Conservation (phyloP, 2,329 filamentous ascomycete genomes). For the Colletotrichum chrysophilum region DNA sequence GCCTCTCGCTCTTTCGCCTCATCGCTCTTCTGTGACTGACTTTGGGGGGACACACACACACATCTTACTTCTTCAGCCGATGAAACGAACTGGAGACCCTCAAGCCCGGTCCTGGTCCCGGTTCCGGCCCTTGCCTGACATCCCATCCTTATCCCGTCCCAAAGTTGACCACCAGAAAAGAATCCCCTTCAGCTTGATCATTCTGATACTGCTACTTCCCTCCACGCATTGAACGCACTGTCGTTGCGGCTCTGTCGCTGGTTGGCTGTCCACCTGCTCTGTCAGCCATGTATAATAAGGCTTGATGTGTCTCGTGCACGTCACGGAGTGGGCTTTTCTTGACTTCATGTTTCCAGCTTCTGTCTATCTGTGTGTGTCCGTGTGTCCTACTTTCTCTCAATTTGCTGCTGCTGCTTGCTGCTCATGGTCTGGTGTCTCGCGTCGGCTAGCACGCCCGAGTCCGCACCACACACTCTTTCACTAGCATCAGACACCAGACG, state of each 20-base stretch:
- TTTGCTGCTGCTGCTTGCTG: not conserved
- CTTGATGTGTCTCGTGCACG: slow-evolving; percentile 16
- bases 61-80: not conserved
- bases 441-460: not conserved
- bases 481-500: not conserved
- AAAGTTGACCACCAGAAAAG: not conserved
- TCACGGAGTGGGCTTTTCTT: slow-evolving; percentile 1
- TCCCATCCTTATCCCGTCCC: slow-evolving; percentile 3
- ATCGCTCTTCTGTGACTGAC: not conserved
- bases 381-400: not conserved
- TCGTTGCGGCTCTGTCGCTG: not conserved
- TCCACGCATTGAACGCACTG: slow-evolving; percentile 6
- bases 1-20: not conserved
- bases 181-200: not conserved
- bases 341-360: not conserved
- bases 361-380: not conserved
- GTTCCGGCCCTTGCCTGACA: slow-evolving; percentile 1
- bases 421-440: not conserved
- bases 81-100: slow-evolving; percentile 16
- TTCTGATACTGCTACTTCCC: not conserved
- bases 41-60: not conserved
- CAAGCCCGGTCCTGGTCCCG: not conserved
- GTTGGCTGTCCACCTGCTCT: not conserved
- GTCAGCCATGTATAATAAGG: slow-evolving; percentile 13
- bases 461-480: not conserved